These are phyloP conservation scores for Fusarium sp. DNA, from an alignment of 2,329 filamentous ascomycete species.

Conservation along the genomic window DNA sequence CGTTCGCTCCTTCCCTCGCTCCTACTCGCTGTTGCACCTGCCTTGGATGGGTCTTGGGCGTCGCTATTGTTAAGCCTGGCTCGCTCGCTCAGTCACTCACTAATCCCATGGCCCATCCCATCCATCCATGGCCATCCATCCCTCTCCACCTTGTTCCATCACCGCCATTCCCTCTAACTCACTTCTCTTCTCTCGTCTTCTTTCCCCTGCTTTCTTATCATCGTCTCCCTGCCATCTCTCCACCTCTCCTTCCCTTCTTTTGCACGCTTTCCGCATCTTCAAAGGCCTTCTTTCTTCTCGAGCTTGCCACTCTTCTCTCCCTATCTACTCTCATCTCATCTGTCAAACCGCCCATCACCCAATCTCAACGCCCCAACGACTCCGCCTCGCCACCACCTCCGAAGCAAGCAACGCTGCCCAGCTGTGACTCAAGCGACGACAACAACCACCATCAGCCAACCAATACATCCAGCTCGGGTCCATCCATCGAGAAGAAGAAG, in stretches of 20 bases:
- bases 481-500: conserved; percentile 48
- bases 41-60: conserved; percentile 30
- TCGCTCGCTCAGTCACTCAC: conserved; percentile 37
- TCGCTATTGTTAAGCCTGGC: conserved; percentile 28
- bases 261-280: conserved; percentile 46
- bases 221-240: conserved; percentile 44
- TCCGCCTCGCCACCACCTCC: conserved; percentile 41
- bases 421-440: conserved; percentile 35
- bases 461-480: conserved; percentile 24
- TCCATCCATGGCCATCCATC: conserved; percentile 48
- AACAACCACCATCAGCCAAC: conserved; percentile 16
- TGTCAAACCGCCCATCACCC: conserved; percentile 30
- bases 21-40: conserved; percentile 25
- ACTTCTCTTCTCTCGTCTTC: conserved; percentile 47
- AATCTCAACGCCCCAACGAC: conserved; percentile 30
- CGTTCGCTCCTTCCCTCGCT: conserved; percentile 21
- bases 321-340: conserved; percentile 32
- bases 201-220: conserved; percentile 47
- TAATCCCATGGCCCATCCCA: conserved; percentile 37
- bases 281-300: conserved; percentile 50
- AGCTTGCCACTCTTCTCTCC: conserved; percentile 46
- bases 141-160: conserved; percentile 48
- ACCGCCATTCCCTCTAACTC: conserved; percentile 49
- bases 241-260: conserved; percentile 47
- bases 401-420: conserved; percentile 39